phyloP scores from a whole-genome alignment of 2,329 filamentous ascomycete genomes.

The Aspergillus sp. region DNA sequence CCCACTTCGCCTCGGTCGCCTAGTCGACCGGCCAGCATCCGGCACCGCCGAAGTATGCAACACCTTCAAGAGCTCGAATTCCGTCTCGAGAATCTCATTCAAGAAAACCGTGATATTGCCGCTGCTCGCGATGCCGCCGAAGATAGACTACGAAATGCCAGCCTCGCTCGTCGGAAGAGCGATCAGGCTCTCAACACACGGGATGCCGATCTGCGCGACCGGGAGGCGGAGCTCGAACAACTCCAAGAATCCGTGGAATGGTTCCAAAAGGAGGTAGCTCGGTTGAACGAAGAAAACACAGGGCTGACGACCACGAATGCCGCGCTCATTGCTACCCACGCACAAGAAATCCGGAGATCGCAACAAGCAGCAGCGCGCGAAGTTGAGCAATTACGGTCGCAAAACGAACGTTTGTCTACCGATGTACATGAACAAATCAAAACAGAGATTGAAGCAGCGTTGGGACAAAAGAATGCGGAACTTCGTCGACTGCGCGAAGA shows the following conservation, averaged over 20 bases:
- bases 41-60: slow-evolving; percentile 96
- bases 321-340: slow-evolving; percentile 73
- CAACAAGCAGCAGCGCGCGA: slow-evolving; percentile 65
- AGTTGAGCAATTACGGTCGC: slow-evolving; percentile 65
- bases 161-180: slow-evolving; percentile 55
- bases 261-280: slow-evolving; percentile 77
- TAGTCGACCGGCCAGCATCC: slow-evolving; percentile 91
- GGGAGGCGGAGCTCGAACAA: slow-evolving; percentile 81
- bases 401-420: slow-evolving; percentile 62
- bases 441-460: slow-evolving; percentile 60
- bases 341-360: slow-evolving; percentile 65
- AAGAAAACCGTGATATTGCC: slow-evolving; percentile 78
- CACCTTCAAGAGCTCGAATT: slow-evolving; percentile 83
- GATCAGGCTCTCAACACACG: slow-evolving; percentile 62
- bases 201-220: slow-evolving; percentile 71
- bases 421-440: slow-evolving; percentile 63
- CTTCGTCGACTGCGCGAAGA: slow-evolving; percentile 75
- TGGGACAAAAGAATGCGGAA: slow-evolving; percentile 82
- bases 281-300: slow-evolving; percentile 79
- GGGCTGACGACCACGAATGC: slow-evolving; percentile 74
- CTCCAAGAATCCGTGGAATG: slow-evolving; percentile 76
- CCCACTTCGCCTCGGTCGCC: slow-evolving; percentile 83
- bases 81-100: slow-evolving; percentile 76
- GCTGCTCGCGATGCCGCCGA: slow-evolving; percentile 72
- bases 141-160: slow-evolving; percentile 58